Base-by-base conservation (phyloP, 2,329 filamentous ascomycete species). In the Colletotrichum liriopes region DNA sequence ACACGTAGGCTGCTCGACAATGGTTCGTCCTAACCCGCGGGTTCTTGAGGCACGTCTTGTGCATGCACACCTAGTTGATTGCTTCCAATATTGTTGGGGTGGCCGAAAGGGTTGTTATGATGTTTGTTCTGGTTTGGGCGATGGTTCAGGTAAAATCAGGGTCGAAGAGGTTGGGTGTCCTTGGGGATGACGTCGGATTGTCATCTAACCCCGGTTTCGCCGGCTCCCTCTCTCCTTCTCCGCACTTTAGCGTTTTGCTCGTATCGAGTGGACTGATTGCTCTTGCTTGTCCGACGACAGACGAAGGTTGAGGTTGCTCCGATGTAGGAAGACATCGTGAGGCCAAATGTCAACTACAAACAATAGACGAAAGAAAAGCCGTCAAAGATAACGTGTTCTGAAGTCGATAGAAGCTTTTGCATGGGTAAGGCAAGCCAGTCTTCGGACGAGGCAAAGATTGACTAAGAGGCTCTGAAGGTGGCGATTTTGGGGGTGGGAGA, bases 401-500 rank as follows among this genome's bases (percentile, higher is more conserved):
- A 64, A 39, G 70, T 72, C 35, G n/a, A 72, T 60, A 70, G 41
- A 72, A 72, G 70, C 54, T 72, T 70, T 68, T 37, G 29, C 23
- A 35, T n/a, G 37, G 52, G 54, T 54, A 58, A 69, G 47, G 59
- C 70, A 60, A 61, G 70, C 70, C 16, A 65, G 37, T 59, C 52
- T 69, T 72, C 47, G 59, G 59, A 55, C 65, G 59, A 64, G 65
- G 69, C 26, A 68, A 72, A 51, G 59, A 69, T 69, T 69, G 45
- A 56, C 70, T 43, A 45, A 55, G 59, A 65, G 59, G 59, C 65
- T 64, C 65, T 55, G n/a, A n/a, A 69, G 62, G 69, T 72, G 69
- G 69, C 69, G 58, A 68, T 32, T 60, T 41, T 11, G 32, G 32
- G 43, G 32, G 32, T 47, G 56, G 32, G n/a, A 51, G 35, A 41